Base-by-base conservation (phyloP, 306 rosid genomes). In the Luffa aegyptiaca region DNA sequence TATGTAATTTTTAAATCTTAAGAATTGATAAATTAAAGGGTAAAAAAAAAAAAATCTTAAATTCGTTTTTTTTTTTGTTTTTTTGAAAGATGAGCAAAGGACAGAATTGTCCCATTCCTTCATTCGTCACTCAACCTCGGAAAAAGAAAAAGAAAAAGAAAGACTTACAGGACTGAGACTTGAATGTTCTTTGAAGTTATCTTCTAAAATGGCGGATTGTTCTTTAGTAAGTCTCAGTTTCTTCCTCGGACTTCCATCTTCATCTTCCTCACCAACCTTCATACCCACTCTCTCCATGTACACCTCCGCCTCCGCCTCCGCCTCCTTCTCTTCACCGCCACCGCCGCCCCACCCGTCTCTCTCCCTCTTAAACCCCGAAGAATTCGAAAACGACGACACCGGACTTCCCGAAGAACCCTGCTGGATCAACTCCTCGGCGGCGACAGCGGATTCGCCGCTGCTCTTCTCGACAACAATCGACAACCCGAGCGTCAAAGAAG, bases 161-260 rank as follows among this genome's bases (percentile, higher is more conserved):
- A 26, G 3, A 82, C 57, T 79, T 88, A 95, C 97, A 52, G 94
- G 93, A 80, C 82, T 89, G 77, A 95, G 96, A 81, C 97, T 90
- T 41, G 93, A 39, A 70, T 89, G 90, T 18, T 87, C 83, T 82
- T 81, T 87, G 80, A 89, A 89, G 81, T 83, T 89, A 36, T 89
- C 92, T 75, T 95, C 98, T 59, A 95, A 84, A 41, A 89, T 48
- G 55, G 86, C 86, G 3, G 98, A 88, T 84, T 95, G 98, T 64
- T 92, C 58, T 86, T 91, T 91, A 21, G 92, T 88, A 71, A 95
- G 93, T 84, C 97, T 86, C 26, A 95, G 97, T 83, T 95, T 95
- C 90, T 95, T 95, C 80, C 91, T 86, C 4, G 90, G 85, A 82
- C 84, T 83, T 73, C 86, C 88, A 18, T 68, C 82, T 26, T 84